Base-by-base conservation (phyloP, 2,329 filamentous ascomycete genomes). In the Beauveria pseudobassiana region DNA sequence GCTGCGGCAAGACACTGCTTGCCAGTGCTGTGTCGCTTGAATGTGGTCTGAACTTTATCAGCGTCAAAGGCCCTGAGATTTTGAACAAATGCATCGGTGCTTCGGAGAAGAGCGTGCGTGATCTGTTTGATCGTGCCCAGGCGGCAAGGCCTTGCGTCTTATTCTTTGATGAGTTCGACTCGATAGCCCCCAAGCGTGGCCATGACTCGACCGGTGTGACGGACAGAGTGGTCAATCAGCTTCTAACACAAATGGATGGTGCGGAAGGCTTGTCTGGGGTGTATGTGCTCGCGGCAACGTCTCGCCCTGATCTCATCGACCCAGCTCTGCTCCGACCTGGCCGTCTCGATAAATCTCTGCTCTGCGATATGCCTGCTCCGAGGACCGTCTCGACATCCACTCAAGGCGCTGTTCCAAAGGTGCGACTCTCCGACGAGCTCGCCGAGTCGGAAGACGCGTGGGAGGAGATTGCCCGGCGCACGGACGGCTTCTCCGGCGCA, bases 1-100 rank as follows among this genome's bases (percentile, higher is more conserved):
- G 95, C 2, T 98, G 95, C 70, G 96, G 96, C 64, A 99, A 99
- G 77, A 99, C 95, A 0, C 82, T 99, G 9, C 85, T 99, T 10
- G 95, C 96, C 22, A 96, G 91, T 62, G 95, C 95, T 0, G 93
- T 99, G n/a, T 95, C 96, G n/a, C n/a, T n/a, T n/a, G 95, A 99
- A 77, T 98, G 93, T 70, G 93, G 93, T 0, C 86, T 99, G 64
- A 99, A 99, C 75, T 99, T 99, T 75, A 99, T 99, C 74, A 93
- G 88, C 46, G 95, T 99, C 70, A 99, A 99, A 77, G 95, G 95
- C 0, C 95, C 95, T 0, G 96, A 99, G 74, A 98, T 99, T 63
- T 78, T 99, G 60, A 99, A 99, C 80, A 99, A 99, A 76, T 99
- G 99, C 74, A 99, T 99, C 63, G 95, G 95, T 70, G 95, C 95